Base-by-base conservation (phyloP, 371 early-diverging fungal genomes). In the Mortierella sp. region DNA sequence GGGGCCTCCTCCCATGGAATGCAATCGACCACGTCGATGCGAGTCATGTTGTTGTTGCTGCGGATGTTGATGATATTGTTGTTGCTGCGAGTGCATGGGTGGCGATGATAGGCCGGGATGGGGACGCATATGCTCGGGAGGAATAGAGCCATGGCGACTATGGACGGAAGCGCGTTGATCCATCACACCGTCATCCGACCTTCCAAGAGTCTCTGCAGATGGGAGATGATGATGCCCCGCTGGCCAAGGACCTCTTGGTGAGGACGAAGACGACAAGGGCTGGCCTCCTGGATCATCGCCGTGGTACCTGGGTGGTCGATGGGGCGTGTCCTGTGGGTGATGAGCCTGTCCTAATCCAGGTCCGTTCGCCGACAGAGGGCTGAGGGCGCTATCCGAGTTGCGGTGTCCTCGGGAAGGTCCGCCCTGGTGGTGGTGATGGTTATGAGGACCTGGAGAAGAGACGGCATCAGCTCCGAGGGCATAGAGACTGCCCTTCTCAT, bases 21-120 rank as follows among this genome's bases (percentile, higher is more conserved):
- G 65, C 66, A 75, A 63, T 69, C 75, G 75, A 64, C 70, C 70
- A 11, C 31, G 76, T 76, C 67, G 76, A 24, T 75, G 70, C 50
- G 70, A 48, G 43, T 75, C 70, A 44, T 66, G 64, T 9, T 53
- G 50, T 40, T 63, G 63, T 45, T 48, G 75, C 19, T 68, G 75
- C 26, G 19, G 50, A 16, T 48, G 31, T 43, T 67, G 64, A 41
- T 48, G 67, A 13, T 34, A 50, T 22, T 52, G 64, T 16, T 48
- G 53, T 1, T 34, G n/a, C 29, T 45, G 68, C 24, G 22, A 63
- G 41, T 48, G 68, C 39, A 67, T 67, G 22, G 48, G 52, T 5
- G 26, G 39, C 16, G 52, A 61, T 5, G 61, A 37, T 19, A 34
- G 31, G 43, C 24, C 45, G 29, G 31, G 66, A 31, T 66, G 66